A percentile compares a stretch with the other conserved stretches of the same genome.
Evolutionary conservation across 441 rosid species (phyloP).

Genomic region (Erodium moschatum): DNA sequence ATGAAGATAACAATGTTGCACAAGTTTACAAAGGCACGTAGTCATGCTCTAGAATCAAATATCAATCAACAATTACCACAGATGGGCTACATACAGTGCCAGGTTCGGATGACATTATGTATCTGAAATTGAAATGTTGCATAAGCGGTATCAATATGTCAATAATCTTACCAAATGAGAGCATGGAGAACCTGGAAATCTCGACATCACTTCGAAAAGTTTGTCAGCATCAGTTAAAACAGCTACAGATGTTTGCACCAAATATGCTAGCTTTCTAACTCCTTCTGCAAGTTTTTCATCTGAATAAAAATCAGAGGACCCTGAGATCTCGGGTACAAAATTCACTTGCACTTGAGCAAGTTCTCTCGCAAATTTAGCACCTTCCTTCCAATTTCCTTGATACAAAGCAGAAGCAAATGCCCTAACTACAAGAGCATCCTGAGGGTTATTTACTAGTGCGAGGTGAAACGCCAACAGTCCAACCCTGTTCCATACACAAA

Average conservation of each 20-base stretch:
- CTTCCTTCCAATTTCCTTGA: conserved; percentile 62
- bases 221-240: conserved; percentile 33
- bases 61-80: conserved; percentile 1
- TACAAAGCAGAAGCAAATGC: conserved; percentile 74
- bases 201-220: conserved; percentile 33
- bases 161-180: conserved; percentile 52
- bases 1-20: neutral
- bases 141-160: neutral
- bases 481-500: conserved; percentile 46
- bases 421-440: conserved; percentile 53
- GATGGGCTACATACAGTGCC: neutral
- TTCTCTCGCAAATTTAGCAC: conserved; percentile 52
- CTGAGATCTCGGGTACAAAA: conserved; percentile 53
- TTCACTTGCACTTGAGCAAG: conserved; percentile 30
- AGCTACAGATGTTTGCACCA: conserved; percentile 38
- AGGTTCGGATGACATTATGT: neutral
- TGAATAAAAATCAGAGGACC: conserved; percentile 38
- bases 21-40: neutral
- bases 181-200: conserved; percentile 31
- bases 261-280: conserved; percentile 42
- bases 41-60: neutral
- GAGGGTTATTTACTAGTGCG: conserved; percentile 67
- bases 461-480: conserved; percentile 78
- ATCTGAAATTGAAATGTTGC: neutral
- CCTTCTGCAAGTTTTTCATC: conserved; percentile 53